These are phyloP conservation scores for Musa schizocarpa DNA, from an alignment of 176 grass and related monocot genomes.

Conservation along the genomic window DNA sequence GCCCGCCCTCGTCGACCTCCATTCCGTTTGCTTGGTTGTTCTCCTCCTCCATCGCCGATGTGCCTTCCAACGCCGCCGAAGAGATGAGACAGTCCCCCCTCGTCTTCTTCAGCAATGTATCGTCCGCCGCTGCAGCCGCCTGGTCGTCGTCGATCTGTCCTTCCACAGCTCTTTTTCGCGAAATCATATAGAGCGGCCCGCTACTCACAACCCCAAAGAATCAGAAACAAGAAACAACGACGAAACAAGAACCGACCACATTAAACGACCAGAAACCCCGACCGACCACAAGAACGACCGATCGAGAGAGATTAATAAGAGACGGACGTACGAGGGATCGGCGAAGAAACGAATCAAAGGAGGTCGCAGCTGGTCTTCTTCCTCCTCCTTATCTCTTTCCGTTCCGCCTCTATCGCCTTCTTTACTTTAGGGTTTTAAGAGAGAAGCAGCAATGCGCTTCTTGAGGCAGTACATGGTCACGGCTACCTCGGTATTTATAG, in stretches of 20 bases:
- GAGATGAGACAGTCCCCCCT: conserved; percentile 20
- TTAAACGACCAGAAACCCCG: background rate
- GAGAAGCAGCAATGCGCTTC: background rate
- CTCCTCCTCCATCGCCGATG: conserved; percentile 21
- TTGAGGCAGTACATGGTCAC: too few species aligned
- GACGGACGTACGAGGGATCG: conserved; percentile 10
- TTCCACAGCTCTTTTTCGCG: conserved; percentile 42
- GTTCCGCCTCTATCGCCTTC: background rate
- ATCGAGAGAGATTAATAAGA: background rate
- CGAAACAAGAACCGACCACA: conserved; percentile 12
- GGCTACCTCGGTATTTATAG: too few species aligned
- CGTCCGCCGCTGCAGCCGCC: conserved; percentile 8
- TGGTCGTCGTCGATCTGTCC: conserved; percentile 24
- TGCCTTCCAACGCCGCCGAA: conserved; percentile 2
- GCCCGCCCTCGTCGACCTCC: conserved; percentile 5
- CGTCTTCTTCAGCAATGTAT: conserved; percentile 31
- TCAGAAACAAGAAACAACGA: background rate
- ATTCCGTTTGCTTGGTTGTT: background rate
- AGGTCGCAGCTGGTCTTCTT: background rate
- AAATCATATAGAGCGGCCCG: conserved; percentile 59
- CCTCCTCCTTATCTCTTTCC: background rate
- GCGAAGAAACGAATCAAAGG: conserved; percentile 16
- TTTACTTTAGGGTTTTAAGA: background rate
- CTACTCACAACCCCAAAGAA: conserved; percentile 41
- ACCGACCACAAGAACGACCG: background rate